These are phyloP conservation scores for Globisporangium recalcitrans DNA, from an alignment of 352 stramenopile genomes.

Conservation along the genomic window DNA sequence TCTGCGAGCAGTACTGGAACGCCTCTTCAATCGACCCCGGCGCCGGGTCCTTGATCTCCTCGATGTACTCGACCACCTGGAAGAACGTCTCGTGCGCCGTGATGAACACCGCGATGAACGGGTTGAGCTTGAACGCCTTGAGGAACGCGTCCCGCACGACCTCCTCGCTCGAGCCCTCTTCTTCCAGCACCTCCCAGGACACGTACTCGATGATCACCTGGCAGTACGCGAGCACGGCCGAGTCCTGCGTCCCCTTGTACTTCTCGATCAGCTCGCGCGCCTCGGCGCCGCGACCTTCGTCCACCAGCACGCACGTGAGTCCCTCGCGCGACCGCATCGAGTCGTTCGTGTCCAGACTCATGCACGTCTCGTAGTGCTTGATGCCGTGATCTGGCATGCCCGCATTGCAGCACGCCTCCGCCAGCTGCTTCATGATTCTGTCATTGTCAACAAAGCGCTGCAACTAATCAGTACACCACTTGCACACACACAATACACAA, in stretches of 20 bases:
- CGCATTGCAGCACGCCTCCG: conserved; percentile 62
- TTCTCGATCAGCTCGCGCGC: conserved; percentile 65
- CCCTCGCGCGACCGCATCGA: conserved; percentile 58
- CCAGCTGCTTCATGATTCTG: conserved; percentile 67
- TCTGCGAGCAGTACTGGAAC: conserved; percentile 74
- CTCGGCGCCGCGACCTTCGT: conserved; percentile 73
- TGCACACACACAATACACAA: background rate
- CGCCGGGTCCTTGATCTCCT: conserved; percentile 69
- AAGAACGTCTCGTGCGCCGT: conserved; percentile 76
- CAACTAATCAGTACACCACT: background rate
- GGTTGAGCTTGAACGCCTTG: conserved; percentile 69
- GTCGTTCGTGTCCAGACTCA: conserved; percentile 67
- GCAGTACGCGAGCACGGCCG: conserved; percentile 76
- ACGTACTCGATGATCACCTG: conserved; percentile 85
- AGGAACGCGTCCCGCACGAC: conserved; percentile 65
- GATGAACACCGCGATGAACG: conserved; percentile 82
- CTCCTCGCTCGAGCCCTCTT: conserved; percentile 71
- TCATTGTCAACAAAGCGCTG: conserved; percentile 9
- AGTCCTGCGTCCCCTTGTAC: conserved; percentile 36
- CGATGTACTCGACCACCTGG: conserved; percentile 75
- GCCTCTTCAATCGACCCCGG: conserved; percentile 78
- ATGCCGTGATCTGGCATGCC: conserved; percentile 72
- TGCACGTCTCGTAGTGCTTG: conserved; percentile 77
- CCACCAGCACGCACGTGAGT: conserved; percentile 66
- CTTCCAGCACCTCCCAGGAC: conserved; percentile 84